Evolutionary conservation across 139 green algal genomes (phyloP), one percentile per base, ranked within the genome.

Genomic region (Picochlorum sp.): DNA sequence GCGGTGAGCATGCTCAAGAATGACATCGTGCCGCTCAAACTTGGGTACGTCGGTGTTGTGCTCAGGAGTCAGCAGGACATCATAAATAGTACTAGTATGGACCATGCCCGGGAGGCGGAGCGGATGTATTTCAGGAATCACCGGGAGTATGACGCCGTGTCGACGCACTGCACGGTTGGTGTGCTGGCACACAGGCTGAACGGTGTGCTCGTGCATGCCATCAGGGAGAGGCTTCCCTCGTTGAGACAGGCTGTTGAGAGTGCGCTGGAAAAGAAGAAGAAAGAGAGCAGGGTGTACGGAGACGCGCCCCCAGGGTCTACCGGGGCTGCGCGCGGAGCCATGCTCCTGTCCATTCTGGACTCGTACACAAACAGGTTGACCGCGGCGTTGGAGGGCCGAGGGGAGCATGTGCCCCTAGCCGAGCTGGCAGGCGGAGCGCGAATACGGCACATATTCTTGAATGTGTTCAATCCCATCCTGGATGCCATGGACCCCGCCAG

Each of bases 21-120:
- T 62, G 63, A 88, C 61, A 82, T 95, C 23, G 89, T 98, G 34
- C 93, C 92, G 0, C 77, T 99, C 73, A 63, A 77, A 18, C 76
- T 98, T 55, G 93, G 93, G 21, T 97, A 97, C 68, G 77, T 96
- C 14, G 93, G 77, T 4, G 72, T 92, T 11, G 86, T 96, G n/a
- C 89, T 92, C 57, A 80, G 90, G 45, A 86, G 81, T 66, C 90
- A 97, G 65, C 58, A 83, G 8, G 88, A 95, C 76, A 21, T 59
- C 6, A 31, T 30, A 9, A 72, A 74, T 31, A 52, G 52, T 4
- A 57, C 67, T 34, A 69, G 57, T 60, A 81, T 81, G 58, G 38
- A 28, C 4, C 68, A 77, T 3, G 78, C 78, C 3, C 63, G 67
- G 1, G 49, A 61, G 4, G 71, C 68, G 72, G 79, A 86, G 77